Evolutionary conservation across 2,329 filamentous ascomycete species (phyloP), one percentile per base, ranked within the genome.

Genomic region (Xylaria sp.): DNA sequence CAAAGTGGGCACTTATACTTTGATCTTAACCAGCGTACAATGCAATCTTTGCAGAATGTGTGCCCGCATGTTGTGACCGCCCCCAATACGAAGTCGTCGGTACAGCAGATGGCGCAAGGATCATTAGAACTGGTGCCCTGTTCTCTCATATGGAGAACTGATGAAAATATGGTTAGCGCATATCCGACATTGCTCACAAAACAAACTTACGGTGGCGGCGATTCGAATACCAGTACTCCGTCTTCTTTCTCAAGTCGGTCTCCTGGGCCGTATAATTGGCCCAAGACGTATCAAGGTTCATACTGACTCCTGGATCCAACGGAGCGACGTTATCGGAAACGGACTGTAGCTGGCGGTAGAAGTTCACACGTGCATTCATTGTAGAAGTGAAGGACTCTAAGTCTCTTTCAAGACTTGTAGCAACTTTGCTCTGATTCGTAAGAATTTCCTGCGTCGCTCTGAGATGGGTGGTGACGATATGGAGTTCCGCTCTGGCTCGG

Each of bases 11-110:
- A 98, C 27, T 1, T 95, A 19, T 85, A 87, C 73, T 94, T 90
- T 36, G 88, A 84, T 65, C 83, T 85, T 82, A 91, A 93, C 96
- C 96, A 98, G 12, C 89, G 74, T 45, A 85, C 84, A 73, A 98
- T 90, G 79, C 96, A 98, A 32, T 93, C 92, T 75, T 93, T 94
- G 82, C 95, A 98, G 77, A 94, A 98, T 71, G 93, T 89, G 77
- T 99, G 96, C 0, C 95, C 95, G 77, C 96, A 98, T 0, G 93
- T 87, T 0, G 95, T 98, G 69, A 95, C 83, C 61, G 92, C 88
- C 61, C 95, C 95, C n/a, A 89, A 83, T 67, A 91, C 89, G 74
- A 98, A 97, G 0, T 84, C 54, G 45, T 65, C 77, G 11, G 87
- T 86, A 75, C 92, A 90, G 77, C 96, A 99, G 73, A 99, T 98